These are phyloP conservation scores for Pelargonium myrrhifolium DNA, from an alignment of 441 rosid genomes.

Conservation along the genomic window DNA sequence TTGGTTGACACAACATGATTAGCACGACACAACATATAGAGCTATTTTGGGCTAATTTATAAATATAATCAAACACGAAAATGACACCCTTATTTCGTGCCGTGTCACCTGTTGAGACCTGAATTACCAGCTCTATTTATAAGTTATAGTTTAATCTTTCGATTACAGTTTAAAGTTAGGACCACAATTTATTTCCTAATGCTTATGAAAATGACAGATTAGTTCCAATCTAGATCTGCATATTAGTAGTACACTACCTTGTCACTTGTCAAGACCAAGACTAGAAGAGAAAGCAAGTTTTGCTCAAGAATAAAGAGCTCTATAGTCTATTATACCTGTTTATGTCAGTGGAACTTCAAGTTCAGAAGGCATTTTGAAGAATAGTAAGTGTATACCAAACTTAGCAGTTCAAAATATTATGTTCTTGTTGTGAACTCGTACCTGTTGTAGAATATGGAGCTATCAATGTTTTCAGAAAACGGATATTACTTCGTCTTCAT, in stretches of 20 bases:
- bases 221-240: neutral
- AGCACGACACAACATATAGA: no score
- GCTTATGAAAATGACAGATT: neutral
- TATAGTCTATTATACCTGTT: neutral
- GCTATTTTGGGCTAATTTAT: no score
- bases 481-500: neutral
- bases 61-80: no score
- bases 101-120: no score
- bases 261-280: slow-evolving; percentile 4
- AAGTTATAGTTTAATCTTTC: neutral
- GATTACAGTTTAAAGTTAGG: no score
- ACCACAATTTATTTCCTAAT: neutral
- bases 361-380: slow-evolving; percentile 2
- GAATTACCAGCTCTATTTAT: neutral
- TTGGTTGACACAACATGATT: no score
- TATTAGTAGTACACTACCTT: neutral
- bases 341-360: neutral
- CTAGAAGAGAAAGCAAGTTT: slow-evolving; percentile 2
- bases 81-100: no score
- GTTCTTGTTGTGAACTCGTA: neutral
- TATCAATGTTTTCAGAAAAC: neutral
- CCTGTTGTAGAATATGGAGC: neutral
- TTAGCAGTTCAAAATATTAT: neutral
- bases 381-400: slow-evolving; percentile 5
- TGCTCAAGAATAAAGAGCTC: neutral